Conservation (phyloP, 169 alveolate genomes). For the Theileria annulata region DNA sequence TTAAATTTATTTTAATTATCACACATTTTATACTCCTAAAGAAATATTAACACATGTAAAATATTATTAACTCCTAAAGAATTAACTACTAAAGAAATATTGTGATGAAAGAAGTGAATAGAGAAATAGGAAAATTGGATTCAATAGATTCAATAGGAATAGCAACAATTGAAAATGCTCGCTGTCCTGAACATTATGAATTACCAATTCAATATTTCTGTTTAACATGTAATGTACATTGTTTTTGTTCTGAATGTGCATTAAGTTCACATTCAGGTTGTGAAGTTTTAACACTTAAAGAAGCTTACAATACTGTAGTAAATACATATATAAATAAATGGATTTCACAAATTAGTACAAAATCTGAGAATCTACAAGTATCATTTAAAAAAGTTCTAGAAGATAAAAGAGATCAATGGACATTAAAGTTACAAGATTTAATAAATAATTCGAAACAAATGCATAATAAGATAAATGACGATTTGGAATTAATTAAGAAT, state of each 20-base stretch:
- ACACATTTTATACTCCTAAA: no score
- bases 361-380: slow-evolving; percentile 64
- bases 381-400: slow-evolving; percentile 67
- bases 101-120: no score
- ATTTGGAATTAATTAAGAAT: slow-evolving; percentile 29
- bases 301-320: slow-evolving; percentile 68
- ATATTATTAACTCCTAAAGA: no score
- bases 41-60: no score
- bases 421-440: slow-evolving; percentile 62
- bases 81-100: no score
- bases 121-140: slow-evolving; percentile 34
- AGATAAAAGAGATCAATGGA: slow-evolving; percentile 76
- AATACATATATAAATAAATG: slow-evolving; percentile 71
- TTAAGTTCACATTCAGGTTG: slow-evolving; percentile 68
- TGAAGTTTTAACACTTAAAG: slow-evolving; percentile 70
- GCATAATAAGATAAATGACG: slow-evolving; percentile 9
- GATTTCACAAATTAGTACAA: slow-evolving; percentile 66
- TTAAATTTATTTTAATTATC: no score
- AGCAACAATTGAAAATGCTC: slow-evolving; percentile 72
- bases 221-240: slow-evolving; percentile 68
- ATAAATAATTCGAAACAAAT: slow-evolving; percentile 18
- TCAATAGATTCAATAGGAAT: slow-evolving; percentile 27
- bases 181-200: slow-evolving; percentile 75
- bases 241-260: slow-evolving; percentile 80
- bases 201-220: slow-evolving; percentile 80